These are phyloP conservation scores for Fremontodendron californicum DNA, from an alignment of 345 rosid genomes.

Conservation along the genomic window DNA sequence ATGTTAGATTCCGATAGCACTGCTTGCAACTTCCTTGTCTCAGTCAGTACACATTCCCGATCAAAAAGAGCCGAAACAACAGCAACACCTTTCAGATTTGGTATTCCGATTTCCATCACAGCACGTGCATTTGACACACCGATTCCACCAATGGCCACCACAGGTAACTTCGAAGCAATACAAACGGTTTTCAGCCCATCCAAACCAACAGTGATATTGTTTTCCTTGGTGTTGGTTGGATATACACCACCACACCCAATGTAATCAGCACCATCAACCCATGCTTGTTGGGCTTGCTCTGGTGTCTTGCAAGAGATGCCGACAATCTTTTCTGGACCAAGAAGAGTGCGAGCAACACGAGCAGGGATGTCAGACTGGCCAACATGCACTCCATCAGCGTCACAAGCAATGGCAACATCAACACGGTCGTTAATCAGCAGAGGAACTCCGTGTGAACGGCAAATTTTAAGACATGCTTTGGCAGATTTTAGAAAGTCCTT, in stretches of 20 bases:
- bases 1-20: constrained; percentile 33
- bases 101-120: constrained; percentile 46
- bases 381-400: constrained; percentile 88
- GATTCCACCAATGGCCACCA: constrained; percentile 91
- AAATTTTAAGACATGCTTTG: constrained; percentile 57
- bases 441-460: constrained; percentile 51
- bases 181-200: constrained; percentile 79
- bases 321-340: constrained; percentile 84
- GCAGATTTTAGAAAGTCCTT: constrained; percentile 66
- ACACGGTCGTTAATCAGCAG: constrained; percentile 80
- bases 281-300: constrained; percentile 78
- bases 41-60: constrained; percentile 46
- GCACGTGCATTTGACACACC: constrained; percentile 51
- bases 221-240: constrained; percentile 72
- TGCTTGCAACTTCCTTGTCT: constrained; percentile 47
- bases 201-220: constrained; percentile 71
- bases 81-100: constrained; percentile 78
- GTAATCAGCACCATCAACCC: constrained; percentile 87
- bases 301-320: constrained; percentile 88
- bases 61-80: constrained; percentile 83
- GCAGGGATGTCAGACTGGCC: constrained; percentile 90
- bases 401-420: constrained; percentile 81
- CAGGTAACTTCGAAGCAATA: constrained; percentile 66
- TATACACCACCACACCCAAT: constrained; percentile 90
- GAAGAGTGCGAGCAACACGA: constrained; percentile 51